A percentile compares a stretch with the other conserved stretches of the same genome.
phyloP scores from a whole-genome alignment of 768 basidiomycete species.

The Tricholoma flavovirens region DNA sequence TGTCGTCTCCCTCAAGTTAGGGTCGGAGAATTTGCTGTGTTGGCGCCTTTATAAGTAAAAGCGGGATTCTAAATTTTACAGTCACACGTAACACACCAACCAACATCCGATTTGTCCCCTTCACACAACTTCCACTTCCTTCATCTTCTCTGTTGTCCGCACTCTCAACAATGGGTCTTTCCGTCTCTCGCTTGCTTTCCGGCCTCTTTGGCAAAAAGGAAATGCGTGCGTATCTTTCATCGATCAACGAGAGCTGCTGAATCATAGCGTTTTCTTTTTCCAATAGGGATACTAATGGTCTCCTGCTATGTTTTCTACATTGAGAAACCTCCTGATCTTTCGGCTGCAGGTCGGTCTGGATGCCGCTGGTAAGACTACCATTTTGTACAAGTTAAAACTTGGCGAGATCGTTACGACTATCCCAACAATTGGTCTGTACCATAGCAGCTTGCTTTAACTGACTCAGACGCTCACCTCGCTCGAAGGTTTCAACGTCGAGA shows the following conservation, averaged over 20 bases:
- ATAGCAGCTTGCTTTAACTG: slow-evolving; percentile 6
- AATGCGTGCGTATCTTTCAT: slow-evolving; percentile 75
- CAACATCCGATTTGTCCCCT: slow-evolving; percentile 22
- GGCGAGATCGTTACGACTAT: slow-evolving; percentile 99
- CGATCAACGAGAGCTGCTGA: slow-evolving; percentile 22
- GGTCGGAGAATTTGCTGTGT: slow-evolving; percentile 9
- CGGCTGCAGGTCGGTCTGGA: slow-evolving; percentile 87
- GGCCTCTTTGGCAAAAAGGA: slow-evolving; percentile 97
- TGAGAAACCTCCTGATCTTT: slow-evolving; percentile 9
- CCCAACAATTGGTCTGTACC: slow-evolving; percentile 89
- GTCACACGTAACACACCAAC: slow-evolving; percentile 37
- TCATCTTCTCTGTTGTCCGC: slow-evolving; percentile 27
- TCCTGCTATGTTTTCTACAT: slow-evolving; percentile 7
- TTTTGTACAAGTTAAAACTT: slow-evolving; percentile 98
- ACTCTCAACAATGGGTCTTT: slow-evolving; percentile 65
- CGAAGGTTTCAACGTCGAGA: slow-evolving; percentile 98
- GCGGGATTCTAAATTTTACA: slow-evolving; percentile 41
- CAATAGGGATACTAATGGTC: slow-evolving; percentile 93
- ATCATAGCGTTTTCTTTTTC: slow-evolving; percentile 26
- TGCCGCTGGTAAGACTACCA: slow-evolving; percentile 98
- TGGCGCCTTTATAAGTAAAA: slow-evolving; percentile 16
- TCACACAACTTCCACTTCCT: slow-evolving; percentile 20
- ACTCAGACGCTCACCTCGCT: slow-evolving; percentile 17
- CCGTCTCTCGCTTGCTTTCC: slow-evolving; percentile 67
- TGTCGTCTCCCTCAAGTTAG: slow-evolving; percentile 6